A percentile compares a stretch with the other conserved stretches of the same genome.
phyloP scores from a whole-genome alignment of 192 early-diverging fungal genomes.

The Chytriomyces confervae region DNA sequence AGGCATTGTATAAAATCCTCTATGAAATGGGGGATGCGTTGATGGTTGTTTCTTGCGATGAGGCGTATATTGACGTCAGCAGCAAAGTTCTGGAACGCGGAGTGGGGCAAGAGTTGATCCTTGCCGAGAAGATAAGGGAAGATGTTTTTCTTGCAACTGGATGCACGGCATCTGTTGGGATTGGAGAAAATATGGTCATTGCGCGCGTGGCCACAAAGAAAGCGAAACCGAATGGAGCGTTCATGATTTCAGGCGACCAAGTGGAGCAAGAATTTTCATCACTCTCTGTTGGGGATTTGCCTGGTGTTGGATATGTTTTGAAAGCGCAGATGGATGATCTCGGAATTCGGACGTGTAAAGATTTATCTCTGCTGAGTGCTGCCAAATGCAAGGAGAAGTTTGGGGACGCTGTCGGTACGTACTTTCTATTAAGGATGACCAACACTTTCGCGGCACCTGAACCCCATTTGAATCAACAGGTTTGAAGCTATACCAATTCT shows the following conservation, averaged over 20 bases:
- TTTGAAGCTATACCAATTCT: constrained; percentile 69
- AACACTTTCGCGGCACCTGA: too few relatives aligned
- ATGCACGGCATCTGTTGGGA: constrained; percentile 78
- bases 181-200: constrained; percentile 73
- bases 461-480: constrained; percentile 45
- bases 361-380: constrained; percentile 42
- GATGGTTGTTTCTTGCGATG: constrained; percentile 85
- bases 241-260: constrained; percentile 4
- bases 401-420: constrained; percentile 52
- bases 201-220: constrained; percentile 74
- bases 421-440: background rate
- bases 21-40: constrained; percentile 68
- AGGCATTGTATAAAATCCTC: constrained; percentile 73
- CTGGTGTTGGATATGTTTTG: constrained; percentile 67
- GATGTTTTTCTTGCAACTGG: constrained; percentile 43
- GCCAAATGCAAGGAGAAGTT: constrained; percentile 62
- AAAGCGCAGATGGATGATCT: constrained; percentile 48
- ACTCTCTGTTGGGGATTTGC: constrained; percentile 51
- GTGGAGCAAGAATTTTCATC: constrained; percentile 22
- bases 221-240: constrained; percentile 75
- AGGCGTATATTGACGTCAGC: constrained; percentile 78
- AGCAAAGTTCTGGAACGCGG: constrained; percentile 35
- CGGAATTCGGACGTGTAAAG: constrained; percentile 44
- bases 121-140: constrained; percentile 41
- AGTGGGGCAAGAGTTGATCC: constrained; percentile 23